Evolutionary conservation across 257 asterid genomes (phyloP).

Genomic region (Solanum clarkiae): DNA sequence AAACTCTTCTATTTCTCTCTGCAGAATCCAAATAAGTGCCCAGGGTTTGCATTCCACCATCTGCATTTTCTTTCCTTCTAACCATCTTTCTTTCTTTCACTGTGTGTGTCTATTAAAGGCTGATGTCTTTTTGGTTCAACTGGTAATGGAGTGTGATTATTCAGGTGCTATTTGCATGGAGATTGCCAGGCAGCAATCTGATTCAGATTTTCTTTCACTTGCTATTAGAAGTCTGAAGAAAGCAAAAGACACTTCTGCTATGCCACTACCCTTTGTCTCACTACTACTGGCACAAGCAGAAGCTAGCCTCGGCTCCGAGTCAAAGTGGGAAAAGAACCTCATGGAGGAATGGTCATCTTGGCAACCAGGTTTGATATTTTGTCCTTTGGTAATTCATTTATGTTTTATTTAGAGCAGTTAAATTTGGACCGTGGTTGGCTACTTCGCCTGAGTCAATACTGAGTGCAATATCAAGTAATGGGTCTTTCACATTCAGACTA

Average conservation of each 20-base stretch:
- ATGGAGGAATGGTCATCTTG: slow-evolving; percentile 73
- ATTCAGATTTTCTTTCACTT: slow-evolving; percentile 45
- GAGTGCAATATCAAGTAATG: background rate
- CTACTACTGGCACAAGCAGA: slow-evolving; percentile 80
- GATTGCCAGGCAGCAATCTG: slow-evolving; percentile 69
- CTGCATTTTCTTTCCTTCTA: background rate
- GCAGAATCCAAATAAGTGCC: background rate
- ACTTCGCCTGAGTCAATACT: background rate
- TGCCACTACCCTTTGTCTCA: slow-evolving; percentile 53
- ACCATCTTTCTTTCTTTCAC: background rate
- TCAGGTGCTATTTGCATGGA: slow-evolving; percentile 84
- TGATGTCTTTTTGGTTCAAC: background rate
- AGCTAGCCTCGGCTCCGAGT: slow-evolving; percentile 72
- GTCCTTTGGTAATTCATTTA: background rate
- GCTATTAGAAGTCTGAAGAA: slow-evolving; percentile 72
- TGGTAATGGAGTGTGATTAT: background rate
- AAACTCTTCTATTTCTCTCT: background rate
- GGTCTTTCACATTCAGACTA: background rate
- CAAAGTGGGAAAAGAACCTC: slow-evolving; percentile 65
- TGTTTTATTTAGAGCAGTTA: background rate
- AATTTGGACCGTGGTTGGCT: background rate
- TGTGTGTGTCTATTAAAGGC: background rate
- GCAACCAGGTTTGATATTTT: slow-evolving; percentile 57
- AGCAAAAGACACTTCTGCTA: slow-evolving; percentile 39
- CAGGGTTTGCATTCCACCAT: background rate